Evolutionary conservation across 2,329 filamentous ascomycete species (phyloP).

Genomic region (Aureobasidium sp.): DNA sequence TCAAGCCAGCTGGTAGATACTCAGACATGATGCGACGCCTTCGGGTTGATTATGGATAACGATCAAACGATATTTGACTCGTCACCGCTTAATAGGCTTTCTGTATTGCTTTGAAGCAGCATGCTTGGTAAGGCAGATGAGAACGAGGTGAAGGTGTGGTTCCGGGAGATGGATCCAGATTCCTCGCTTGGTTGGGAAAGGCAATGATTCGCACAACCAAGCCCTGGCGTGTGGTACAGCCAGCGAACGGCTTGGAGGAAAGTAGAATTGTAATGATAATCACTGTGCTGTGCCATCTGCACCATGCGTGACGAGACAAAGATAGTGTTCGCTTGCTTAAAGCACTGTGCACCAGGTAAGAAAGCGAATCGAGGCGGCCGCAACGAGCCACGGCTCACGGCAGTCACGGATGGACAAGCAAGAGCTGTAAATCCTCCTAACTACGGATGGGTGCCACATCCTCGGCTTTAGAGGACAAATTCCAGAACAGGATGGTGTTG

Average conservation of each 20-base stretch:
- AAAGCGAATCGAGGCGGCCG: background rate
- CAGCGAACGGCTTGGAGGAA: slow-evolving; percentile 4
- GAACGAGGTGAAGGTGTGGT: slow-evolving; percentile 2
- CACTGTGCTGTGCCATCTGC: slow-evolving; percentile 3
- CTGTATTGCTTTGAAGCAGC: background rate
- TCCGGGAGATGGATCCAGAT: slow-evolving; percentile 7
- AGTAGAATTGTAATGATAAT: background rate
- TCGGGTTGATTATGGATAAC: background rate
- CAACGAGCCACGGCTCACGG: slow-evolving; percentile 1
- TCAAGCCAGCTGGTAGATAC: slow-evolving; percentile 1
- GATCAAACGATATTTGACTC: slow-evolving; percentile 4
- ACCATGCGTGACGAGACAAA: slow-evolving; percentile 7
- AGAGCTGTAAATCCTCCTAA: background rate
- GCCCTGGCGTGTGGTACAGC: slow-evolving; percentile 8
- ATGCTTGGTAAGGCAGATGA: slow-evolving; percentile 8
- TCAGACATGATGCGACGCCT: slow-evolving; percentile 6
- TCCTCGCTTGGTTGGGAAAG: slow-evolving; percentile 9
- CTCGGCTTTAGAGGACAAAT: background rate
- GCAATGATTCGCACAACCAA: slow-evolving; percentile 4
- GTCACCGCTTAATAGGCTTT: slow-evolving; percentile 7
- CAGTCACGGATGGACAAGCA: slow-evolving; percentile 6
- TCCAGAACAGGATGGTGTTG: slow-evolving; percentile 5
- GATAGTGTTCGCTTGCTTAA: slow-evolving; percentile 1
- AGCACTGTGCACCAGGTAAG: background rate
- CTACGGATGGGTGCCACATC: background rate